phyloP scores from a whole-genome alignment of 805 yeast genomes.

The Cyberlindnera samutprakarnensis region DNA sequence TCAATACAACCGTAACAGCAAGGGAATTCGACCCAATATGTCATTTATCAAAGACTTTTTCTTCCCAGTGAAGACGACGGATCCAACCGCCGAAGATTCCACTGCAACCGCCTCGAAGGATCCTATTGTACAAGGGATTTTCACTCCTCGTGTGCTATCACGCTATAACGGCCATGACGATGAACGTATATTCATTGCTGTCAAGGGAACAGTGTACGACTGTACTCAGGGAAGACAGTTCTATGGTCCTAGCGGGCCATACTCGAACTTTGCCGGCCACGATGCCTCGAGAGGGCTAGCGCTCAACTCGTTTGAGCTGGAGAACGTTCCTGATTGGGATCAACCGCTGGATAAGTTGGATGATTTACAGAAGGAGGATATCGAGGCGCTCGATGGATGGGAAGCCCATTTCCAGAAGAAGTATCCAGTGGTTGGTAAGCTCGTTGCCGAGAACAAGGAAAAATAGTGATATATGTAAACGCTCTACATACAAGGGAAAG shows the following conservation, averaged over 20 bases:
- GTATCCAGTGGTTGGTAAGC: conserved; percentile 73
- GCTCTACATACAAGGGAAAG: no score
- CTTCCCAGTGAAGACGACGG: conserved; percentile 21
- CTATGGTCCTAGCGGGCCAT: conserved; percentile 96
- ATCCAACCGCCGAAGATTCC: conserved; percentile 13
- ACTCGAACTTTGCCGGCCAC: conserved; percentile 89
- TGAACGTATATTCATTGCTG: conserved; percentile 74
- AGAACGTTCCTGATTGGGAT: conserved; percentile 57
- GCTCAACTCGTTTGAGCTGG: conserved; percentile 71
- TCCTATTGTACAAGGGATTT: conserved; percentile 38
- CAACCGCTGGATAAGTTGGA: conserved; percentile 69
- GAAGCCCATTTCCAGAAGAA: conserved; percentile 72
- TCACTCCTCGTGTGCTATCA: conserved; percentile 68
- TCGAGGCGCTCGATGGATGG: conserved; percentile 75
- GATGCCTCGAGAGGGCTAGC: conserved; percentile 95
- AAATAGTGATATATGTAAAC: no score
- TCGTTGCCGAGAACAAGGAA: conserved; percentile 41
- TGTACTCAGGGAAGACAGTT: conserved; percentile 73
- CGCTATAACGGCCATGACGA: conserved; percentile 78
- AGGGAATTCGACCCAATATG: conserved; percentile 8
- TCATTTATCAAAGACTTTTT: conserved; percentile 21
- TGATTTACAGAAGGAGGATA: conserved; percentile 55
- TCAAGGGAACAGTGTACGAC: conserved; percentile 82
- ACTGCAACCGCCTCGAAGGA: conserved; percentile 13
- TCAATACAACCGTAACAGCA: no score